Evolutionary conservation across 805 yeast species (phyloP).

Genomic region (Yamadazyma paraphyllophila): DNA sequence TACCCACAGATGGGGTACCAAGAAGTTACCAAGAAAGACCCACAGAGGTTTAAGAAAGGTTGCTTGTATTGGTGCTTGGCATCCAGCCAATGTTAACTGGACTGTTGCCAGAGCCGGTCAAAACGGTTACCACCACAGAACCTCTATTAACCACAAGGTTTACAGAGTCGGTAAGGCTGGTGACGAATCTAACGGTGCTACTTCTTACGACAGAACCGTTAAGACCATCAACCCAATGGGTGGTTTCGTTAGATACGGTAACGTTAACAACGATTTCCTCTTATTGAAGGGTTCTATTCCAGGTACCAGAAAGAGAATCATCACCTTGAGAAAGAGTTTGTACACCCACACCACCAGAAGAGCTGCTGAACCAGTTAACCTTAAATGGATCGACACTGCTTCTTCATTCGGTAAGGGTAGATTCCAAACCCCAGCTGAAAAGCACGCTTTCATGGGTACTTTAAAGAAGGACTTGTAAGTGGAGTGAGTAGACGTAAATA

Average conservation of each 20-base stretch:
- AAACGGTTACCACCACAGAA: constrained; percentile 99
- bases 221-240: constrained; percentile 99
- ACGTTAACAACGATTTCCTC: constrained; percentile 94
- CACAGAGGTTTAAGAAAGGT: constrained; percentile 99
- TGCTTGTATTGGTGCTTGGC: constrained; percentile 99
- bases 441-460: constrained; percentile 99
- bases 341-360: constrained; percentile 97
- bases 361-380: constrained; percentile 93
- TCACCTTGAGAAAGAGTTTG: constrained; percentile 97
- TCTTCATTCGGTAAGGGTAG: constrained; percentile 99
- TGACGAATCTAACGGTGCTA: constrained; percentile 92
- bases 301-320: constrained; percentile 99
- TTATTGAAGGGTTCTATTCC: constrained; percentile 98
- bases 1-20: constrained; percentile 99
- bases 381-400: constrained; percentile 99
- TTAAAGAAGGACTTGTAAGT: constrained; percentile 88
- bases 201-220: constrained; percentile 99
- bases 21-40: constrained; percentile 99
- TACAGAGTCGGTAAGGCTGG: constrained; percentile 98
- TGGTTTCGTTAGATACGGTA: constrained; percentile 99
- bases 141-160: constrained; percentile 99
- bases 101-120: constrained; percentile 99
- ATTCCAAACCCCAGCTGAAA: constrained; percentile 99
- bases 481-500: too few species aligned
- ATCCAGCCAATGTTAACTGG: constrained; percentile 99